Evolutionary conservation across 495 filamentous ascomycete genomes (phyloP).

Genomic region (Penicillium angulare): DNA sequence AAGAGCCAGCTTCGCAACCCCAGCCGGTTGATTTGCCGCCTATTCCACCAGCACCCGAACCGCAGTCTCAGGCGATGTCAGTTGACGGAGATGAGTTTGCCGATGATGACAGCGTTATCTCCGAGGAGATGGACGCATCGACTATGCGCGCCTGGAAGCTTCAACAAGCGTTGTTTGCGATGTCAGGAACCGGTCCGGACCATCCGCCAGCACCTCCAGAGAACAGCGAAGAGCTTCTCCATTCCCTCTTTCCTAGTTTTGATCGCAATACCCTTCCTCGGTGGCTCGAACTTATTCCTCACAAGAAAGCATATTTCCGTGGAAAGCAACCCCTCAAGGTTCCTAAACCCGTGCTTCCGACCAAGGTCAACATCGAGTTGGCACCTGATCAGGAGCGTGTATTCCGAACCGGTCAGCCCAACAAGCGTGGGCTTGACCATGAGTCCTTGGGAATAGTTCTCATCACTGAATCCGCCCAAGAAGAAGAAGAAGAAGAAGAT

Average conservation of each 20-base stretch:
- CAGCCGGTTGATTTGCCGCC: slow-evolving; percentile 24
- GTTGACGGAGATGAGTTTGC: slow-evolving; percentile 39
- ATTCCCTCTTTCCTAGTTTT: slow-evolving; percentile 68
- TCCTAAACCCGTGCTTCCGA: slow-evolving; percentile 78
- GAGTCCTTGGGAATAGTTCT: slow-evolving; percentile 56
- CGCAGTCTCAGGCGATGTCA: slow-evolving; percentile 28
- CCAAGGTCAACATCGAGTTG: slow-evolving; percentile 83
- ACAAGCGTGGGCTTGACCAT: slow-evolving; percentile 55
- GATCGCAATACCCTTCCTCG: slow-evolving; percentile 60
- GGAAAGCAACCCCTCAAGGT: slow-evolving; percentile 68
- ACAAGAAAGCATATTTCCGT: slow-evolving; percentile 67
- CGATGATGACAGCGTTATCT: slow-evolving; percentile 27
- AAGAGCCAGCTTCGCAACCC: slow-evolving; percentile 24
- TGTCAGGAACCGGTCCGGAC: slow-evolving; percentile 41
- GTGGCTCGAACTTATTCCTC: slow-evolving; percentile 73
- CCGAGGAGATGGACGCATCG: slow-evolving; percentile 45
- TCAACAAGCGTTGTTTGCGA: slow-evolving; percentile 52
- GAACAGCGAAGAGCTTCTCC: slow-evolving; percentile 65
- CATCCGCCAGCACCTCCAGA: slow-evolving; percentile 57
- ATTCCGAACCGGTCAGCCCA: slow-evolving; percentile 65
- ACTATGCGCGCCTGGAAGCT: slow-evolving; percentile 49
- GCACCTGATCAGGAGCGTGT: slow-evolving; percentile 74
- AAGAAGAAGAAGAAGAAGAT: slow-evolving; percentile 55
- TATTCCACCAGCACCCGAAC: slow-evolving; percentile 22
- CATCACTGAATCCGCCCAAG: slow-evolving; percentile 52